Base-by-base conservation (phyloP, 768 basidiomycete genomes). In the Xerocomus brunneocitrinus region DNA sequence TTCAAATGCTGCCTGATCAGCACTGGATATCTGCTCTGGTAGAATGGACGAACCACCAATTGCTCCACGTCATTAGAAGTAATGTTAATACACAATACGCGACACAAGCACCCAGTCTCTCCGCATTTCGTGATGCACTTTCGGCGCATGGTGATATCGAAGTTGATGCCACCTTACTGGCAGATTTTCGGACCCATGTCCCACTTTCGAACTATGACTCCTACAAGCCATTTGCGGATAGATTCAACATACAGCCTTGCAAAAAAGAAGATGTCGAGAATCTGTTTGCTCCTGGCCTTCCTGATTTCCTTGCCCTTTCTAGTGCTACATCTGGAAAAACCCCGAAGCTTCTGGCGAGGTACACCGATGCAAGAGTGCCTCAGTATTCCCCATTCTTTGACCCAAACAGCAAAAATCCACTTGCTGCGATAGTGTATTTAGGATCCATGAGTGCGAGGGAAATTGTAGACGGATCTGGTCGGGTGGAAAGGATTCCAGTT, bases 201-300 rank as follows among this genome's bases (percentile, higher is more conserved):
- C 51, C 55, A 8, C 41, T 56, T 28, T 52, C 55, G 12, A 31
- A 34, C 27, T 41, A 49, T 27, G 28, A 40, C 31, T 19, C 46
- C 7, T 52, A 49, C 41, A 30, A 49, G 28, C 55, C 47, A 12
- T 57, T 53, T 47, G 22, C 46, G 9, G 42, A 42, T 38, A 49
- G 38, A 30, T 38, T 57, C 12, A 13, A 49, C 22, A 47, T 46
- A 8, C 19, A 34, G 13, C 52, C 56, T 22, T 56, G 55, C 55
- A 56, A 40, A 27, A 39, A 57, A 25, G 47, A 28, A 24, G 52
- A 57, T 4, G 38, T 30, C 27, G 27, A 27, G 27, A 27, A 27
- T 27, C 27, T 27, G 3, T 27, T 27, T 27, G 27, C 27, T 27
- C 28, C 51, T 25, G 56, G 52, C 5, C 40, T 35, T 2, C 55